Evolutionary conservation across 1,139 yeast genomes (phyloP).

Genomic region (Kodamaea alishanica): DNA sequence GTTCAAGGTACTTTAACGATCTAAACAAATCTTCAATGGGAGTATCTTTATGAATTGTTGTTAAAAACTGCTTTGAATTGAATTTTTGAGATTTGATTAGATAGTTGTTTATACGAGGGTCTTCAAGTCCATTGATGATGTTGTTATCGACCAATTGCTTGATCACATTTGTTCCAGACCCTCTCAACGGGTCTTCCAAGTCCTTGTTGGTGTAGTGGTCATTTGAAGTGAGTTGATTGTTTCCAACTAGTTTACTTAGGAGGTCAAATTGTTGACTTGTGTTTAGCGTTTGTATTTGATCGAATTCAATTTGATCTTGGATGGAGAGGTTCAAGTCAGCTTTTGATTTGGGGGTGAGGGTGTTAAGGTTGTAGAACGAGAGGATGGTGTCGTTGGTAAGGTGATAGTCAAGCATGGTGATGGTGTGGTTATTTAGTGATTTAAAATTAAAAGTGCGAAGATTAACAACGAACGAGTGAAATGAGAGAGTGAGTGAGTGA

Average conservation of each 20-base stretch:
- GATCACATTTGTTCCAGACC: conserved; percentile 42
- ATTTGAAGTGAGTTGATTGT: conserved; percentile 1
- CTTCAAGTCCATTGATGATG: conserved; percentile 35
- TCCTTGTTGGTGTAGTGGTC: conserved; percentile 11
- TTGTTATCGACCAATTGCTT: conserved; percentile 39
- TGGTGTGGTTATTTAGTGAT: conserved; percentile 1
- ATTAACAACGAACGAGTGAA: no score
- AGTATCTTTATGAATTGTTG: conserved; percentile 67
- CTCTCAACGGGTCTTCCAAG: conserved; percentile 53
- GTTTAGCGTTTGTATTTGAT: conserved; percentile 20
- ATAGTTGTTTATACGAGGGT: conserved; percentile 49
- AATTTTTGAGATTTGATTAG: conserved; percentile 71
- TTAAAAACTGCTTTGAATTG: conserved; percentile 65
- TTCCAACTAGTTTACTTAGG: conserved; percentile 23
- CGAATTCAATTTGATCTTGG: conserved; percentile 22
- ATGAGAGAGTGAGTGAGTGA: no score
- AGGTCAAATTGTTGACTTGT: conserved; percentile 31
- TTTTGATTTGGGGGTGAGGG: conserved; percentile 22
- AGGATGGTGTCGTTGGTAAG: conserved; percentile 19
- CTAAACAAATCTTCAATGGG: conserved; percentile 58
- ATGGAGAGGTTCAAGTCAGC: conserved; percentile 20
- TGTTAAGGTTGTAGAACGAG: conserved; percentile 26
- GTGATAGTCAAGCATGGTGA: conserved; percentile 26
- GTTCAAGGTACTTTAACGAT: conserved; percentile 58
- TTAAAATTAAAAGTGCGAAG: background rate